Percentiles rank a stretch among this genome's conserved stretches.
Evolutionary conservation across 192 early-diverging fungal species (phyloP).

Genomic region (Paraglomus brasilianum): DNA sequence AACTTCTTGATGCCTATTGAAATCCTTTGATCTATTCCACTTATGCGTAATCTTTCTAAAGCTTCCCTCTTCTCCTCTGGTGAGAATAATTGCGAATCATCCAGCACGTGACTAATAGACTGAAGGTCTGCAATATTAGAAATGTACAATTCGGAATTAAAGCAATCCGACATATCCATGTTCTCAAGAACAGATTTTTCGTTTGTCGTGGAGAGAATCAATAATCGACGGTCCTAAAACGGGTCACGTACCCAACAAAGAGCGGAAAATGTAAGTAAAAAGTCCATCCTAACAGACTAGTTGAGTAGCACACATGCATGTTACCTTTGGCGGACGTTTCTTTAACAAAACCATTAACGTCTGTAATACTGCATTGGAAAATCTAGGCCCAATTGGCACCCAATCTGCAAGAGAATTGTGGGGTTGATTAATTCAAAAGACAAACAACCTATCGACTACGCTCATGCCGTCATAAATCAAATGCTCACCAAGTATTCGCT

Average conservation of each 20-base stretch:
- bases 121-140: slow-evolving; percentile 71
- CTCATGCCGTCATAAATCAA: background rate
- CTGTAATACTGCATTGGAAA: slow-evolving; percentile 92
- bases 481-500: slow-evolving; percentile 75
- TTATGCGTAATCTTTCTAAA: slow-evolving; percentile 51
- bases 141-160: slow-evolving; percentile 82
- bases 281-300: too few relatives aligned
- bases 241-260: too few relatives aligned
- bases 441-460: background rate
- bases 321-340: slow-evolving; percentile 81
- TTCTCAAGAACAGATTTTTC: slow-evolving; percentile 75
- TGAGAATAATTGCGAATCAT: slow-evolving; percentile 67
- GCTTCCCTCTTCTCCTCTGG: slow-evolving; percentile 61
- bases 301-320: background rate
- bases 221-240: slow-evolving; percentile 63
- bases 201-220: slow-evolving; percentile 90
- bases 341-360: slow-evolving; percentile 91
- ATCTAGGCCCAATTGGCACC: slow-evolving; percentile 92
- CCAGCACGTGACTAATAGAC: slow-evolving; percentile 70
- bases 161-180: slow-evolving; percentile 86
- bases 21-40: slow-evolving; percentile 57
- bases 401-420: slow-evolving; percentile 58
- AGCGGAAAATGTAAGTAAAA: background rate
- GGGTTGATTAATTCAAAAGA: background rate
- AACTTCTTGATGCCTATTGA: slow-evolving; percentile 91